Percentiles rank a stretch among this genome's conserved stretches.
These are phyloP conservation scores for Malania oleifera DNA, from an alignment of 164 flowering plant genomes.

Conservation along the genomic window DNA sequence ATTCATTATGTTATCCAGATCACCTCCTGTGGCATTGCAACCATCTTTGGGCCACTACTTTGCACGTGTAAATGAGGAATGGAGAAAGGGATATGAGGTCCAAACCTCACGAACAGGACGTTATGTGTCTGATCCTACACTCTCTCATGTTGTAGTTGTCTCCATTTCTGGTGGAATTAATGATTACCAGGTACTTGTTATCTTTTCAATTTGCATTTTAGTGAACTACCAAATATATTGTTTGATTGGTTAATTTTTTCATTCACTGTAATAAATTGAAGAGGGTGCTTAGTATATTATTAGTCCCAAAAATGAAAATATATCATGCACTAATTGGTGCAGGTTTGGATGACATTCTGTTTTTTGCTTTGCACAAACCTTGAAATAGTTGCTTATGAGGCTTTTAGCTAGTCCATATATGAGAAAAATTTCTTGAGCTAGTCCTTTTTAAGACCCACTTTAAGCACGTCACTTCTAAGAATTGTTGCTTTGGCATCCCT, in stretches of 20 bases:
- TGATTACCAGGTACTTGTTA: constrained; percentile 79
- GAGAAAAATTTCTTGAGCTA: neutral
- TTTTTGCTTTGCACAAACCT: neutral
- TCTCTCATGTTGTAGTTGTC: constrained; percentile 71
- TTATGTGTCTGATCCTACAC: constrained; percentile 43
- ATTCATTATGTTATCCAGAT: constrained; percentile 44
- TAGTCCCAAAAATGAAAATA: neutral
- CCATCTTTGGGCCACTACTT: constrained; percentile 91
- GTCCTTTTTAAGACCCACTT: no score
- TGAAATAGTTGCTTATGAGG: neutral
- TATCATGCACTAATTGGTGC: neutral
- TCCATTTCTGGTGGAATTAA: constrained; percentile 86
- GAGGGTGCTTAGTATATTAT: neutral
- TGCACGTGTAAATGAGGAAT: constrained; percentile 66
- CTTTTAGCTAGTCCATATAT: neutral
- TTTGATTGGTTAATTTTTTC: neutral
- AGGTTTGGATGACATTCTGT: neutral
- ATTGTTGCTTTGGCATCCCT: no score
- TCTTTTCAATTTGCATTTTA: neutral
- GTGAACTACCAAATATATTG: neutral
- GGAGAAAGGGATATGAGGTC: constrained; percentile 79
- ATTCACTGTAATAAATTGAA: neutral
- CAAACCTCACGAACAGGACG: constrained; percentile 45
- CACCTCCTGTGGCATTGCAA: constrained; percentile 89
- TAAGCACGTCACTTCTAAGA: no score